phyloP scores from a whole-genome alignment of 306 rosid genomes.

The Herpetospermum pedunculosum region DNA sequence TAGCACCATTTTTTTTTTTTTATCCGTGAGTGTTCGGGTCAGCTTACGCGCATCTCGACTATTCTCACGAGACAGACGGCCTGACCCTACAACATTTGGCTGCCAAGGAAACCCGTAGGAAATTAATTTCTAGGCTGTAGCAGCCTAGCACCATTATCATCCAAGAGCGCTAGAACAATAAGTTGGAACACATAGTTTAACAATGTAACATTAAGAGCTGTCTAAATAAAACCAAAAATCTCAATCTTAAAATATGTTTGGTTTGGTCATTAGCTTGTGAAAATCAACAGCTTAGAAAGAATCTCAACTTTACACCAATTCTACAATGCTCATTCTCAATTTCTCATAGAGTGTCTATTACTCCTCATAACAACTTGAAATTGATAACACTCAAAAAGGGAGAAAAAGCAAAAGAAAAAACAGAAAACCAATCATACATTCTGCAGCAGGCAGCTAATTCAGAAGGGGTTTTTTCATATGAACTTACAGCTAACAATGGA shows the following conservation, averaged over 20 bases:
- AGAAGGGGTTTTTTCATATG: background rate
- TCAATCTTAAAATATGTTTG: no score
- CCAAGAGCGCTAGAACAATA: background rate
- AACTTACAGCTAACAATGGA: constrained; percentile 2
- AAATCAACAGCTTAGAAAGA: background rate
- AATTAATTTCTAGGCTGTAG: no score
- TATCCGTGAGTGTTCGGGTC: no score
- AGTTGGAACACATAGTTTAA: background rate
- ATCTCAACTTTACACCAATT: constrained; percentile 13
- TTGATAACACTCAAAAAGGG: background rate
- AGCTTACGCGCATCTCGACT: no score
- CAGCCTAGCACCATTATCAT: background rate
- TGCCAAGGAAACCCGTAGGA: no score
- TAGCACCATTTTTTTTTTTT: background rate
- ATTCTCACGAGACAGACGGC: no score
- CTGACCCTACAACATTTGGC: no score
- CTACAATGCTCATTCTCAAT: constrained; percentile 3
- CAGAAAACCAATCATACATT: constrained; percentile 1
- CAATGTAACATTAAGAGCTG: background rate
- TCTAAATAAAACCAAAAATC: background rate
- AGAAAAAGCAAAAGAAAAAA: background rate
- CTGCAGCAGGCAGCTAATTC: constrained; percentile 21
- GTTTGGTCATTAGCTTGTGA: background rate
- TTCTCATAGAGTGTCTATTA: background rate
- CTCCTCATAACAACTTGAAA: background rate